Conservation (phyloP, 2,329 filamentous ascomycete genomes). For the Fusarium sp. region DNA sequence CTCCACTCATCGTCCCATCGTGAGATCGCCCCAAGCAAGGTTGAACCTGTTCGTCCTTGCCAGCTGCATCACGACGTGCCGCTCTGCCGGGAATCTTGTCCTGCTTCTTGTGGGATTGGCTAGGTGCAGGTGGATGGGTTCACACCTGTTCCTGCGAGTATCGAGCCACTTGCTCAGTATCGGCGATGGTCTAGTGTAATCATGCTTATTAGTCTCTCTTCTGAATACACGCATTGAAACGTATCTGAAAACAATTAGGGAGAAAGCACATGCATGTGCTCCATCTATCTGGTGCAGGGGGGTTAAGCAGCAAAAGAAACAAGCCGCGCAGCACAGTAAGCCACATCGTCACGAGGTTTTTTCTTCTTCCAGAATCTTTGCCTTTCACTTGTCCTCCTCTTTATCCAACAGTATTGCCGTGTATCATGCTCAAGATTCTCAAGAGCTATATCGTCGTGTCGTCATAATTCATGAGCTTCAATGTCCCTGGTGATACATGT, state of each 20-base stretch:
- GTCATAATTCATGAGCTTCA: constrained; percentile 43
- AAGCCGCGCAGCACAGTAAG: constrained; percentile 46
- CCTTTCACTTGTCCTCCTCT: constrained; percentile 16
- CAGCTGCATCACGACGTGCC: constrained; percentile 28
- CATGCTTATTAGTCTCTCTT: constrained; percentile 56
- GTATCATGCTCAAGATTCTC: constrained; percentile 27
- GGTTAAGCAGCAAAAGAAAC: constrained; percentile 29
- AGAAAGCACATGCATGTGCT: constrained; percentile 37
- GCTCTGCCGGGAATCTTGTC: constrained; percentile 26
- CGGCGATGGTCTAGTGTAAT: constrained; percentile 59
- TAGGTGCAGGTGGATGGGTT: constrained; percentile 4
- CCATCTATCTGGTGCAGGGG: constrained; percentile 46
- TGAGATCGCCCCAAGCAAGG: constrained; percentile 3
- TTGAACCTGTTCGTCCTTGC: constrained; percentile 19
- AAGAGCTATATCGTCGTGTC: constrained; percentile 35
- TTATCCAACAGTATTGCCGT: constrained; percentile 10
- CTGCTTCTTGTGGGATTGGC: constrained; percentile 21
- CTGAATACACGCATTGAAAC: constrained; percentile 44
- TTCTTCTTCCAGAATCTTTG: constrained; percentile 12
- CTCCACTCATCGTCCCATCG: constrained; percentile 28
- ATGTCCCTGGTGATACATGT: constrained; percentile 12
- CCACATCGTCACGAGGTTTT: constrained; percentile 27
- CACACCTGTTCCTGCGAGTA: constrained; percentile 20
- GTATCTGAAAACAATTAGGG: constrained; percentile 24
- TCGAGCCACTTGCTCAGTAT: constrained; percentile 43